These are phyloP conservation scores for Fusarium musae DNA, from an alignment of 2,329 filamentous ascomycete species.

Conservation along the genomic window DNA sequence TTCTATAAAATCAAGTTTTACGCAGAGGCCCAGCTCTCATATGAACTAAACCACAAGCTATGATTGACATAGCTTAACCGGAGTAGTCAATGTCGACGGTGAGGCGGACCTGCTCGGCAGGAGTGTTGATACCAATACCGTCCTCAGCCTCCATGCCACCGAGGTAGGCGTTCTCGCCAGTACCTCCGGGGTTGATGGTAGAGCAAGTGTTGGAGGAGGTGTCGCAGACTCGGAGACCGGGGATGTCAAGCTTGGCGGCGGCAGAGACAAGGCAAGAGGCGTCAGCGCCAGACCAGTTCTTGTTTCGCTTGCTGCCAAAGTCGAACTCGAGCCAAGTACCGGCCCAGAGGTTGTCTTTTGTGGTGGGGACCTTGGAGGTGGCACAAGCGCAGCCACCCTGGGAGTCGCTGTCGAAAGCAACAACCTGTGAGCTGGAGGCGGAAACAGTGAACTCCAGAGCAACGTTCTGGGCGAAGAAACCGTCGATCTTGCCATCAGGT, in stretches of 20 bases:
- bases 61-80: not conserved
- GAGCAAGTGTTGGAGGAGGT: slow-evolving; percentile 53
- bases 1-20: slow-evolving; percentile 36
- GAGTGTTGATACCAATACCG: slow-evolving; percentile 55
- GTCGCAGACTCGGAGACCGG: slow-evolving; percentile 53
- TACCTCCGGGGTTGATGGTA: slow-evolving; percentile 50
- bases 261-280: slow-evolving; percentile 60
- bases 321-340: slow-evolving; percentile 64
- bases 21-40: not conserved
- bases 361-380: slow-evolving; percentile 48
- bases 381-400: slow-evolving; percentile 62
- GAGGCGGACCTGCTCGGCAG: slow-evolving; percentile 44
- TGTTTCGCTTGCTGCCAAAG: slow-evolving; percentile 58
- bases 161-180: slow-evolving; percentile 53
- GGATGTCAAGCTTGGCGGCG: slow-evolving; percentile 42
- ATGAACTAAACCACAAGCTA: not conserved
- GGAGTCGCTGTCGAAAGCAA: slow-evolving; percentile 59
- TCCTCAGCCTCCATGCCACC: slow-evolving; percentile 51
- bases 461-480: slow-evolving; percentile 58
- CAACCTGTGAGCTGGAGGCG: slow-evolving; percentile 50
- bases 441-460: slow-evolving; percentile 56
- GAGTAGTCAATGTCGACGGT: slow-evolving; percentile 48
- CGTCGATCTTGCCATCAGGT: slow-evolving; percentile 55
- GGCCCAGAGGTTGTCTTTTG: slow-evolving; percentile 54
- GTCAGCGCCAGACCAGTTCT: slow-evolving; percentile 62